Base-by-base conservation (phyloP, 306 rosid species). In the Cicer judaicum region DNA sequence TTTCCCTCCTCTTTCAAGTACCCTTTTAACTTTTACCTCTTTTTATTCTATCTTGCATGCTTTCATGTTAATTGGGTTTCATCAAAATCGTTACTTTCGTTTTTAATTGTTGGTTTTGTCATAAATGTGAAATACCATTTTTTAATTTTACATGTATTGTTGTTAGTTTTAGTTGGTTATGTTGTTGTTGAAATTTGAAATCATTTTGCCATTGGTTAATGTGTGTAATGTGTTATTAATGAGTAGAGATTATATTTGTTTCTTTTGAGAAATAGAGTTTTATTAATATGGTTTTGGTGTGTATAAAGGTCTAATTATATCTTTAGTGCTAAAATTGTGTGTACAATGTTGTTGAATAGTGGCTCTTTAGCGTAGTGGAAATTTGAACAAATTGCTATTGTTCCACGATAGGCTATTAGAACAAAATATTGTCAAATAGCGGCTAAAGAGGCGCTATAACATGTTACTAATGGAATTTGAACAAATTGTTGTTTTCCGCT, bases 1-100 rank as follows among this genome's bases (percentile, higher is more conserved):
- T 79, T 54, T 74, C 48, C 63, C 84, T 63, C 75, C 82, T 18
- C 48, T 67, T 64, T 79, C 81, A 69, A 52, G 96, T 91, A 43
- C 81, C 76, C 52, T 24, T 83, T 43, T 41, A 46, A 41, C 2
- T 40, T 24, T 53, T 56, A 13, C 11, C 11, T 42, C 67, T 57
- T 29, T 46, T 47, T 42, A 13, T 60, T 10, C 55, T 68, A 10
- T 79, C 54, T 9, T 21, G 0, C 19, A 10, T 19, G 55, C 55
- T 44, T 66, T 66, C 2, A 6, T 2, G 1, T 64, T 15, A 34
- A 29, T 8, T 62, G 54, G 71, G 13, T 29, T 18, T 15, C 44
- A 7, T 75, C 14, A 54, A 60, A 40, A 12, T 48, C 47, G 12
- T 73, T 50, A 34, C 71, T 83, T 70, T 83, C 75, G 12, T 48